phyloP scores from a whole-genome alignment of 148 eudicot genomes.

The Amaranthus hypochondriacus region DNA sequence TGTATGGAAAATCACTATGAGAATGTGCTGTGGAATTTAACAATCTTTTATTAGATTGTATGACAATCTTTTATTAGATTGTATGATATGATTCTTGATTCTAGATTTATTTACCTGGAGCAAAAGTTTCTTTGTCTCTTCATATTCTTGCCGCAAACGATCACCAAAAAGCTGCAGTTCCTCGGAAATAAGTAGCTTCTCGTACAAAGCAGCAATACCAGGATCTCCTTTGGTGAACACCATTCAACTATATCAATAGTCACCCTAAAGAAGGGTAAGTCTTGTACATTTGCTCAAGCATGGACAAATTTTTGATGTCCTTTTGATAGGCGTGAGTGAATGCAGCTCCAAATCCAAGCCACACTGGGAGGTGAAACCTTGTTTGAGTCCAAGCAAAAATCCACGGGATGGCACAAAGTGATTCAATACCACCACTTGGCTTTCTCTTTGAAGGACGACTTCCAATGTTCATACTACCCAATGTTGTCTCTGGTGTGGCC shows the following conservation, averaged over 20 bases:
- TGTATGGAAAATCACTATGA: no score
- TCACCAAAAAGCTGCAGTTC: constrained; percentile 82
- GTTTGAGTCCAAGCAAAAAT: constrained; percentile 80
- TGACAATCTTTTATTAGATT: no score
- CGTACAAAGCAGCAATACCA: constrained; percentile 37
- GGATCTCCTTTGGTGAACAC: constrained; percentile 77
- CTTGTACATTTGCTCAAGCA: constrained; percentile 88
- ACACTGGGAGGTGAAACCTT: constrained; percentile 48
- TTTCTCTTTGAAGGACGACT: constrained; percentile 93
- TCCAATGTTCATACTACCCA: constrained; percentile 91
- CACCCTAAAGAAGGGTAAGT: constrained; percentile 95
- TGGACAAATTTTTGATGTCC: constrained; percentile 58
- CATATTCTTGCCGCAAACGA: constrained; percentile 54
- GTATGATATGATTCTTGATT: no score
- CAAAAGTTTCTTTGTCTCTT: constrained; percentile 61
- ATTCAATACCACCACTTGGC: constrained; percentile 94
- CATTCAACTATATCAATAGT: constrained; percentile 90
- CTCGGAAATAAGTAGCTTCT: constrained; percentile 76
- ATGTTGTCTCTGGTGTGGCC: constrained; percentile 92
- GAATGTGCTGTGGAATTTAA: no score
- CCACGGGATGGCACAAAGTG: constrained; percentile 96
- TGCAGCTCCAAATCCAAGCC: constrained; percentile 92
- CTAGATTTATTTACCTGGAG: constrained; percentile 49
- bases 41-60: no score
- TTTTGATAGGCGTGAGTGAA: constrained; percentile 57